These are phyloP conservation scores for Pseudogymnoascus sp. DNA, from an alignment of 2,329 filamentous ascomycete genomes.

Conservation along the genomic window DNA sequence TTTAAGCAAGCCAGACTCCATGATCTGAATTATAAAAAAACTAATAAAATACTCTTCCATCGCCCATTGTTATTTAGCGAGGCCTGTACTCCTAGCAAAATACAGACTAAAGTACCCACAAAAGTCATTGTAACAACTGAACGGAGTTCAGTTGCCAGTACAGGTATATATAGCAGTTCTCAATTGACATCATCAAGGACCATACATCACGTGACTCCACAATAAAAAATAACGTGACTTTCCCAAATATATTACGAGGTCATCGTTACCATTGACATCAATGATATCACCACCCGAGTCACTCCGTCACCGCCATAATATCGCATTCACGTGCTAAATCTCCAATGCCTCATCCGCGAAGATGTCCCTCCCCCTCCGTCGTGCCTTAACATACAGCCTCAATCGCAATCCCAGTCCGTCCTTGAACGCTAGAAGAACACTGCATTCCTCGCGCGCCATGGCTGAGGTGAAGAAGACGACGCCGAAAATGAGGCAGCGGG, in stretches of 20 bases:
- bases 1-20: background rate
- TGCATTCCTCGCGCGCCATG: background rate
- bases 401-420: background rate
- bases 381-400: background rate
- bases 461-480: background rate
- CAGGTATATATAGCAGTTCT: too few relatives aligned
- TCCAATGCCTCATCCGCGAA: background rate
- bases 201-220: background rate
- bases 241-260: background rate
- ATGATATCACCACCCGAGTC: background rate
- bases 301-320: conserved; percentile 4
- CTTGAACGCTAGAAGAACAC: background rate
- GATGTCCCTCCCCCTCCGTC: background rate
- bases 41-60: background rate
- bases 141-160: too few relatives aligned
- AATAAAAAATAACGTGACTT: background rate
- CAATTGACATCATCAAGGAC: background rate
- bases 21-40: too few relatives aligned
- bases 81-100: too few relatives aligned
- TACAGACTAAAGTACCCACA: too few relatives aligned
- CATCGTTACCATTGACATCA: background rate
- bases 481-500: conserved; percentile 21
- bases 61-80: background rate
- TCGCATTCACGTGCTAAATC: background rate
- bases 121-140: too few relatives aligned